These are phyloP conservation scores for Penicillium sp. DNA, from an alignment of 2,329 filamentous ascomycete genomes.

Conservation along the genomic window DNA sequence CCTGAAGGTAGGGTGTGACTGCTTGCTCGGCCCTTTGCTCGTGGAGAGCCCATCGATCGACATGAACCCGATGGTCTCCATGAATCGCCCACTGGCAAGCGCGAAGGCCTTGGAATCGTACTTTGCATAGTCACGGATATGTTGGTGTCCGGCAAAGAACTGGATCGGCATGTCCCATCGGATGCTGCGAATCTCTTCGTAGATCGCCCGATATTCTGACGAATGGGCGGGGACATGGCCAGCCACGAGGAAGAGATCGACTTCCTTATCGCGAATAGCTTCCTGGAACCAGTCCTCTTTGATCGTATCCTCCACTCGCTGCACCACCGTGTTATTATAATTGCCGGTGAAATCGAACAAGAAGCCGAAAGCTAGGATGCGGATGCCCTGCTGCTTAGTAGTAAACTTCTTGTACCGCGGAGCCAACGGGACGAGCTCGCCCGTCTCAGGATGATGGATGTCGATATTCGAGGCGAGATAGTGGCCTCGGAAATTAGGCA, in stretches of 20 bases:
- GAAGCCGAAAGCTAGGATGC: slow-evolving; percentile 88
- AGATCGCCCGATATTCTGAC: slow-evolving; percentile 75
- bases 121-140: slow-evolving; percentile 79
- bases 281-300: slow-evolving; percentile 86
- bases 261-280: slow-evolving; percentile 74
- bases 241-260: slow-evolving; percentile 83
- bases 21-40: slow-evolving; percentile 34
- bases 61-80: slow-evolving; percentile 94
- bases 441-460: slow-evolving; percentile 73
- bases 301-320: slow-evolving; percentile 76
- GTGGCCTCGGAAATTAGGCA: slow-evolving; percentile 76
- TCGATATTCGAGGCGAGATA: slow-evolving; percentile 94
- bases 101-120: slow-evolving; percentile 79
- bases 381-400: slow-evolving; percentile 83
- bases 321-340: slow-evolving; percentile 85
- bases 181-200: slow-evolving; percentile 72
- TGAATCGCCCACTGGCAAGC: slow-evolving; percentile 84
- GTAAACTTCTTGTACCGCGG: slow-evolving; percentile 84
- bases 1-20: slow-evolving; percentile 60
- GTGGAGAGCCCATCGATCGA: slow-evolving; percentile 70
- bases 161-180: slow-evolving; percentile 84
- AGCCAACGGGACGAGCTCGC: slow-evolving; percentile 73
- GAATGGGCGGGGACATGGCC: slow-evolving; percentile 85
- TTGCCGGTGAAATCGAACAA: slow-evolving; percentile 92
- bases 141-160: slow-evolving; percentile 88